Base-by-base conservation (phyloP, 352 stramenopile genomes). In the Thalassiosira exigua region DNA sequence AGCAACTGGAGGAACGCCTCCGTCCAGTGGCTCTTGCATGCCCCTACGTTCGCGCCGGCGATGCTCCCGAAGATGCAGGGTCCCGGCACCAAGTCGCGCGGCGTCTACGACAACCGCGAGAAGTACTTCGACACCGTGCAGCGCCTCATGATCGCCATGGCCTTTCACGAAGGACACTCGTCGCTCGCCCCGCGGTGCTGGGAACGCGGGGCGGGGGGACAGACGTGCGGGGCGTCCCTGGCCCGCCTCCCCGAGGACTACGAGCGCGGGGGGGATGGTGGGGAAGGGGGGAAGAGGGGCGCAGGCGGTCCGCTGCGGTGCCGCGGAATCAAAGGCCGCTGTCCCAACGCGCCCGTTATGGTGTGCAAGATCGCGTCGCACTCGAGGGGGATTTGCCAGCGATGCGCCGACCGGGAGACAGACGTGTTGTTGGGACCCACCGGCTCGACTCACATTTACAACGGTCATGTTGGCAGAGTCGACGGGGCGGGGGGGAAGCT, bases 101-200 rank as follows among this genome's bases (percentile, higher is more conserved):
- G 89, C 32, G 89, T 96, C 9, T 96, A 95, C 54, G 78, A 94
- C 24, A 93, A 79, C 1, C 83, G 81, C 3, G 86, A 94, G 3
- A 87, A 96, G 32, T 96, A 96, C 41, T 95, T 96, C 42, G 41
- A 85, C 32, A 94, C 85, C 26, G 92, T 92, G 26, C 82, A 94
- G 27, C 86, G 91, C 56, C 59, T 96, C 7, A 95, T 92, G 92
- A 89, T 94, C 22, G 93, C 90, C 1, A 96, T 96, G 92, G 95
- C 93, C 0, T 96, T 96, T 78, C 79, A 93, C 1, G 93, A 96
- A 79, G 93, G 92, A 2, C 92, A 95, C 81, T 92, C 94, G 50
- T 90, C 93, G 12, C 75, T 96, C 21, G 75, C 95, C 5, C 92
- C 93, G 0, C 85, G 94, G 57, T 96, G 93, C 56, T 90, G 89